These are phyloP conservation scores for Euphorbia tirucalli DNA, from an alignment of 345 rosid genomes.

Conservation along the genomic window DNA sequence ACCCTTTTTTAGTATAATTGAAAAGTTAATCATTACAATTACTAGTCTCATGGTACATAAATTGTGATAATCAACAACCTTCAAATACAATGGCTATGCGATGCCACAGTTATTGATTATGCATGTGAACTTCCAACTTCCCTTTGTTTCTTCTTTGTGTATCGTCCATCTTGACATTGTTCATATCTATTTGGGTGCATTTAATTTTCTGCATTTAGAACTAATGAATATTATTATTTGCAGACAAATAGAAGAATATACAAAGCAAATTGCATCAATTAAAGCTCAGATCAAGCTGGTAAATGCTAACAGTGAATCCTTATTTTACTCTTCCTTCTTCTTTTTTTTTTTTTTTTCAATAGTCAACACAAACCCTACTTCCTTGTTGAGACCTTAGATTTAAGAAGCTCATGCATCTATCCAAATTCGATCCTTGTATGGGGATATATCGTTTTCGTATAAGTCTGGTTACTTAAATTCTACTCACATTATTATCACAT, in stretches of 20 bases:
- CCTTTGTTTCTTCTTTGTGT: neutral
- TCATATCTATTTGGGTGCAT: neutral
- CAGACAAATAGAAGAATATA: conserved; percentile 73
- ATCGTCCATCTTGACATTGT: neutral
- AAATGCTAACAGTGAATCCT: neutral
- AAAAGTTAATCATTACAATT: neutral
- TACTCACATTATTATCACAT: neutral
- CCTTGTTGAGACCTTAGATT: neutral
- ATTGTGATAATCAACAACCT: neutral
- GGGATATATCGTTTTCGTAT: neutral
- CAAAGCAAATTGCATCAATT: conserved; percentile 53
- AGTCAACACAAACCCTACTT: neutral
- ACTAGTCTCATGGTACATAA: neutral
- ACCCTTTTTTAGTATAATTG: neutral
- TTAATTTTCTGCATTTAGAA: neutral
- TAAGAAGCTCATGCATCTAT: neutral
- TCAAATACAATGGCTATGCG: neutral
- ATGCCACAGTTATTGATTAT: neutral
- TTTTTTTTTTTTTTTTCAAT: neutral
- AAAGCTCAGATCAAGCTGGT: conserved; percentile 84
- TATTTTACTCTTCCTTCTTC: neutral
- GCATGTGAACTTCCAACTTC: neutral
- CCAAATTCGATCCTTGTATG: neutral
- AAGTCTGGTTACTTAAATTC: neutral
- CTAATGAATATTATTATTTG: conserved; percentile 15